Percentiles rank a stretch among this genome's conserved stretches.
Conservation (phyloP, 495 filamentous ascomycete genomes). For the Hypoxylon subgilvum region DNA sequence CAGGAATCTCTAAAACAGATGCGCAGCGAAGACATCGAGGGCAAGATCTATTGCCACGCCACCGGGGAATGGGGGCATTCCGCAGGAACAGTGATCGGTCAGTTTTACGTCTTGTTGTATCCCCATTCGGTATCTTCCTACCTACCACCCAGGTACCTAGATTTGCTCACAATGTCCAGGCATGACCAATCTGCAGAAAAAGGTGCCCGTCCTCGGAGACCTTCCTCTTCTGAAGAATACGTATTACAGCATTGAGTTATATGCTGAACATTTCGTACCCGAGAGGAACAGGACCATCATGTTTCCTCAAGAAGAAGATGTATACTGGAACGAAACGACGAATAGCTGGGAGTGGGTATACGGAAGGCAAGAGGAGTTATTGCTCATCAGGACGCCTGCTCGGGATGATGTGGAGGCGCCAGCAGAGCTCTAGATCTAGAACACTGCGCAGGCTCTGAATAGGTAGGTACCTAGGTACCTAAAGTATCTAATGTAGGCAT, state of each 20-base stretch:
- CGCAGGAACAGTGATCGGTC: conserved; percentile 54
- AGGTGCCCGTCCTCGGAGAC: conserved; percentile 52
- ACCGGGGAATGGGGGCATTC: conserved; percentile 59
- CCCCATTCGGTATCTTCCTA: not conserved
- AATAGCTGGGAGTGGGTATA: conserved; percentile 54
- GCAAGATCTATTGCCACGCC: conserved; percentile 55
- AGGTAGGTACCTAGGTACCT: too few relatives aligned
- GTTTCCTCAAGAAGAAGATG: conserved; percentile 56
- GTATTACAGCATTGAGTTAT: conserved; percentile 57
- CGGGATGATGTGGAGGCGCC: not conserved
- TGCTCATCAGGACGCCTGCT: conserved; percentile 44
- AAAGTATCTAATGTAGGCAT: too few relatives aligned
- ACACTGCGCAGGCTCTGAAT: not conserved
- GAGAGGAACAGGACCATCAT: conserved; percentile 48
- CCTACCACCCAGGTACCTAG: not conserved
- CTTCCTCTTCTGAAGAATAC: conserved; percentile 48
- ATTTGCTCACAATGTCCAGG: conserved; percentile 37
- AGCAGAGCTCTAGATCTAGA: conserved; percentile 20
- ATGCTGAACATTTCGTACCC: conserved; percentile 52
- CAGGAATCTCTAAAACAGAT: conserved; percentile 44
- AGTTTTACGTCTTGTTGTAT: conserved; percentile 3
- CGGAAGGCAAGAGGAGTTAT: conserved; percentile 51
- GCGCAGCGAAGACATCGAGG: conserved; percentile 49
- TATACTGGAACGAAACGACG: conserved; percentile 43
- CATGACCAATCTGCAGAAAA: conserved; percentile 54